A percentile compares a stretch with the other conserved stretches of the same genome.
Evolutionary conservation across 2,329 filamentous ascomycete genomes (phyloP).

Genomic region (Talaromyces piceae): DNA sequence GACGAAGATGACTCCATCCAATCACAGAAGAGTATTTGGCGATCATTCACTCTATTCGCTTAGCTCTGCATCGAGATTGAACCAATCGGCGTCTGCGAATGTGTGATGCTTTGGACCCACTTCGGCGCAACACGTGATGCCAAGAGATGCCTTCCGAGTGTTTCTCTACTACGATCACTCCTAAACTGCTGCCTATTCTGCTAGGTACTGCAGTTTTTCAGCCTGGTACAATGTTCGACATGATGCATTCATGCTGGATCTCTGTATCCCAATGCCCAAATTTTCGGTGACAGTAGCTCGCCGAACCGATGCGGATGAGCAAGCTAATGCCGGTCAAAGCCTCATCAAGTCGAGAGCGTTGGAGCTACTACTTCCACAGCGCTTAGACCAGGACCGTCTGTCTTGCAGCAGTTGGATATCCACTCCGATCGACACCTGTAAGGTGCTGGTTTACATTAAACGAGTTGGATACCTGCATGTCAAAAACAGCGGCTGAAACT

Average conservation of each 20-base stretch:
- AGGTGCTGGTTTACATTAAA: neutral
- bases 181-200: neutral
- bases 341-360: neutral
- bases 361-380: neutral
- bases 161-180: neutral
- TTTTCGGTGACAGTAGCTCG: neutral
- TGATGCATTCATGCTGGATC: too few relatives aligned
- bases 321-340: neutral
- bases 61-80: neutral
- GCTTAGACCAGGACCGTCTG: neutral
- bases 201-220: too few relatives aligned
- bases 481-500: neutral
- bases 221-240: too few relatives aligned
- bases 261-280: too few relatives aligned
- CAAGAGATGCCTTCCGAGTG: neutral
- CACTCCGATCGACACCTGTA: neutral
- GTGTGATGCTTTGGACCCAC: neutral
- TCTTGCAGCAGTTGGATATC: neutral
- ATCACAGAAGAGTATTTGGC: neutral
- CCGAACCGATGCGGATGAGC: neutral
- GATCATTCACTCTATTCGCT: neutral
- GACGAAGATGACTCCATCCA: neutral
- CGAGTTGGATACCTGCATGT: neutral
- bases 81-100: neutral
- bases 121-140: neutral